Evolutionary conservation across 2,329 filamentous ascomycete genomes (phyloP), one percentile per base, ranked within the genome.

Genomic region (Passalora sequoiae): DNA sequence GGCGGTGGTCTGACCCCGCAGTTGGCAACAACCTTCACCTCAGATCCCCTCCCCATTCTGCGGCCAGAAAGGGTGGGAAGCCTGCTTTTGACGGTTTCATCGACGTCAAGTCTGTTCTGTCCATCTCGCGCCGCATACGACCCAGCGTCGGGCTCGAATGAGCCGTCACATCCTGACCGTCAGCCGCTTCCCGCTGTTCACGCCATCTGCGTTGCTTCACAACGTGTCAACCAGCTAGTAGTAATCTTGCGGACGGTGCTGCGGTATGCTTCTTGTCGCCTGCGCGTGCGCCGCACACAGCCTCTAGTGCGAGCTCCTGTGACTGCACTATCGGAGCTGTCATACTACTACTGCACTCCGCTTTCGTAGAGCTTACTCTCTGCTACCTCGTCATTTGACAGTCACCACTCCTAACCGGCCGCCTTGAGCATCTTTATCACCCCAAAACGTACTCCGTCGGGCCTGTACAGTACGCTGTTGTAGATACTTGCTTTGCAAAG

Each of bases 361-460:
- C 52, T 47, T 47, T 47, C 43, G 43, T 43, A 36, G 49, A 54
- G 47, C 49, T 49, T 54, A 44, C 47, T 43, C 30, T 40, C 38
- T 42, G 43, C 40, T 45, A 41, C 45, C 42, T 50, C 52, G 52
- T 54, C 51, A 50, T 50, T 52, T 45, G 47, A 49, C 45, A 19
- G 40, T 44, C 49, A 46, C 37, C 40, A 38, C 46, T 35, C 24
- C 33, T 36, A 24, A 20, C 21, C 33, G 24, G 19, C 9, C 33
- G 9, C 20, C 33, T 17, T 20, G 9, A 37, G 24, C 27, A 29
- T 35, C 21, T 38, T 30, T 7, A 22, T 6, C 13, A 20, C 7
- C 40, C 21, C 6, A 29, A 28, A 9, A 22, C 7, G 22, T 16
- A 21, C 6, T 16, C 25, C 32, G 9, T 29, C 38, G 19, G 38